phyloP scores from a whole-genome alignment of 2,329 filamentous ascomycete species.

The Xylariaceae sp. region DNA sequence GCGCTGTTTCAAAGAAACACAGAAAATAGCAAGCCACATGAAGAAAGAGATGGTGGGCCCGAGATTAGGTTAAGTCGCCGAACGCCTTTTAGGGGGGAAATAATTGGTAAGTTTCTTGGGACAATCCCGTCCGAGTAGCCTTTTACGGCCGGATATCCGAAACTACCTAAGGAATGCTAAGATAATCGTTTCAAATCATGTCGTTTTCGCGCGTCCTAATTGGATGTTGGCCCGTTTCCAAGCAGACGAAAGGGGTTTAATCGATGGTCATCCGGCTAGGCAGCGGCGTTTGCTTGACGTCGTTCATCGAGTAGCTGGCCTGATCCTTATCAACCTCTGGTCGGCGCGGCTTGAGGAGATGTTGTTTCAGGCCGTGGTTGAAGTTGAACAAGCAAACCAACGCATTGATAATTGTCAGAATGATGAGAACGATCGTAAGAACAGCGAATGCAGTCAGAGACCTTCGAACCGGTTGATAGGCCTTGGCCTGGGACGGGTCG shows the following conservation, averaged over 20 bases:
- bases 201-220: conserved; percentile 32
- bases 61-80: conserved; percentile 14
- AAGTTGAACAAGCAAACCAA: conserved; percentile 89
- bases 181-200: conserved; percentile 30
- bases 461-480: conserved; percentile 75
- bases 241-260: conserved; percentile 33
- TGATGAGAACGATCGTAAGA: conserved; percentile 82
- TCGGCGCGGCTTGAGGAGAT: conserved; percentile 58
- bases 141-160: conserved; percentile 28
- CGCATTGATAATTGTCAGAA: conserved; percentile 83
- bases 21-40: conserved; percentile 2
- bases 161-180: conserved; percentile 23
- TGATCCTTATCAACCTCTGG: conserved; percentile 53
- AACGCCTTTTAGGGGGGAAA: conserved; percentile 14
- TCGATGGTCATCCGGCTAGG: conserved; percentile 60
- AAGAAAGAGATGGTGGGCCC: conserved; percentile 1
- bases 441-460: conserved; percentile 91
- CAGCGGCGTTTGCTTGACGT: conserved; percentile 50
- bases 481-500: conserved; percentile 51
- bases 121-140: conserved; percentile 7
- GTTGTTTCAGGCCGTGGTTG: conserved; percentile 79
- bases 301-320: conserved; percentile 51
- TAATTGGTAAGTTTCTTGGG: conserved; percentile 10
- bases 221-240: conserved; percentile 4
- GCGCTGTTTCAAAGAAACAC: conserved; percentile 1